Percentiles rank a stretch among this genome's conserved stretches.
These are phyloP conservation scores for Zasmidium angulare DNA, from an alignment of 2,329 filamentous ascomycete genomes.

Conservation along the genomic window DNA sequence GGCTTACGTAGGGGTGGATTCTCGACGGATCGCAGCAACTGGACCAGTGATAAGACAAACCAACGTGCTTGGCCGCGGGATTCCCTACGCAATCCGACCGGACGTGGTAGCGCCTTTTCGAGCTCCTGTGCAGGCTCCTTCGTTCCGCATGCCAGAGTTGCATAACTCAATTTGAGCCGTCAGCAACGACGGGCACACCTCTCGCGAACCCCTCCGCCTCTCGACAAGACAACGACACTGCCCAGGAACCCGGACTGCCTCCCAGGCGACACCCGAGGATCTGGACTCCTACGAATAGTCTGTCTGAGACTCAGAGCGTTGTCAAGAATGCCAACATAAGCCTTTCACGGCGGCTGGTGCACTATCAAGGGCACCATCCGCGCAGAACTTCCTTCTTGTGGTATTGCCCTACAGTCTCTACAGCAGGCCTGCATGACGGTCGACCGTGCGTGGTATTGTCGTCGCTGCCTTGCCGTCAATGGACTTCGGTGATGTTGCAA, in stretches of 20 bases:
- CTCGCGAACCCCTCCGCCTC: slow-evolving; percentile 8
- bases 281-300: slow-evolving; percentile 3
- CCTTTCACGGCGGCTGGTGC: slow-evolving; percentile 9
- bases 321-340: slow-evolving; percentile 1
- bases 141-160: slow-evolving; percentile 12
- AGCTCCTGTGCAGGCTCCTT: not conserved
- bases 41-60: not conserved
- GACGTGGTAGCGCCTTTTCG: not conserved
- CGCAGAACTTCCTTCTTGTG: not conserved
- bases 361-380: slow-evolving; percentile 9
- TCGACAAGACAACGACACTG: slow-evolving; percentile 1
- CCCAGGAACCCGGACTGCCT: slow-evolving; percentile 4
- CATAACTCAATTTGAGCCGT: slow-evolving; percentile 14
- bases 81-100: slow-evolving; percentile 8
- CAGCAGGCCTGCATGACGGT: not conserved
- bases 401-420: not conserved
- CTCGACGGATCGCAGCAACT: not conserved
- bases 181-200: slow-evolving; percentile 2
- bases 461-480: not conserved
- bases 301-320: not conserved
- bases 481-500: not conserved
- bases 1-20: not conserved
- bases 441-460: not conserved
- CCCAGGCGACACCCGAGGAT: slow-evolving; percentile 14
- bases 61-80: slow-evolving; percentile 16